A percentile compares a stretch with the other conserved stretches of the same genome.
Conservation (phyloP, 2,329 filamentous ascomycete genomes). For the Colletotrichum liaoningense region DNA sequence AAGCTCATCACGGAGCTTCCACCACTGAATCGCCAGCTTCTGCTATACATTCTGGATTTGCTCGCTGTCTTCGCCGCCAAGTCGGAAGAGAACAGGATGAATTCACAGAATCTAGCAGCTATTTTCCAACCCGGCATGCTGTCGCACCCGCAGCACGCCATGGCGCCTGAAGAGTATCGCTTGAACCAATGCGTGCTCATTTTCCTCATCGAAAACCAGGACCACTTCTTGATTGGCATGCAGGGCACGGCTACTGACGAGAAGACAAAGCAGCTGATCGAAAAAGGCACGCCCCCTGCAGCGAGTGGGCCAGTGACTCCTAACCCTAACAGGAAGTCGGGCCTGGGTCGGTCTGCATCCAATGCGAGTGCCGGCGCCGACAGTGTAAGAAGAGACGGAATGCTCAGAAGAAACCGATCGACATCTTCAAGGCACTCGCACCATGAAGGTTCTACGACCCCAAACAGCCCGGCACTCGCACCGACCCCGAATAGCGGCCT, state of each 20-base stretch:
- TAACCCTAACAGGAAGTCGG: slow-evolving; percentile 63
- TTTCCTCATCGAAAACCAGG: slow-evolving; percentile 97
- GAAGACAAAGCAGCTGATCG: slow-evolving; percentile 71
- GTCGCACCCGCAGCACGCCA: slow-evolving; percentile 93
- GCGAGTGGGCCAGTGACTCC: slow-evolving; percentile 61
- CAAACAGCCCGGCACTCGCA: slow-evolving; percentile 69
- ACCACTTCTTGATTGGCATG: slow-evolving; percentile 98
- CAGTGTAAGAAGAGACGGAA: slow-evolving; percentile 83
- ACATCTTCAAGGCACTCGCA: slow-evolving; percentile 90
- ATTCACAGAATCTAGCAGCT: slow-evolving; percentile 89
- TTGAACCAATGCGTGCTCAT: slow-evolving; percentile 97
- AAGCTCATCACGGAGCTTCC: slow-evolving; percentile 92
- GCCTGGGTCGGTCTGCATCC: slow-evolving; percentile 81
- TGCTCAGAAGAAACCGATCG: slow-evolving; percentile 87
- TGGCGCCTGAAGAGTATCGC: slow-evolving; percentile 94
- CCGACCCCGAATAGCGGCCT: slow-evolving; percentile 67
- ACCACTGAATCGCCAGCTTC: slow-evolving; percentile 89
- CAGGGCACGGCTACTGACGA: slow-evolving; percentile 98
- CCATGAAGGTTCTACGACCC: slow-evolving; percentile 77
- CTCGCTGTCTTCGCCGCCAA: slow-evolving; percentile 98
- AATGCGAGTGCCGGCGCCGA: slow-evolving; percentile 91
- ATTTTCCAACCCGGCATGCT: slow-evolving; percentile 98
- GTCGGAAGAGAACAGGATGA: slow-evolving; percentile 97
- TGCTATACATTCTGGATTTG: slow-evolving; percentile 95
- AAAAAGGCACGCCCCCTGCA: slow-evolving; percentile 72